These are phyloP conservation scores for Tilletia horrida DNA, from an alignment of 1,284 basidiomycete genomes.

Conservation along the genomic window DNA sequence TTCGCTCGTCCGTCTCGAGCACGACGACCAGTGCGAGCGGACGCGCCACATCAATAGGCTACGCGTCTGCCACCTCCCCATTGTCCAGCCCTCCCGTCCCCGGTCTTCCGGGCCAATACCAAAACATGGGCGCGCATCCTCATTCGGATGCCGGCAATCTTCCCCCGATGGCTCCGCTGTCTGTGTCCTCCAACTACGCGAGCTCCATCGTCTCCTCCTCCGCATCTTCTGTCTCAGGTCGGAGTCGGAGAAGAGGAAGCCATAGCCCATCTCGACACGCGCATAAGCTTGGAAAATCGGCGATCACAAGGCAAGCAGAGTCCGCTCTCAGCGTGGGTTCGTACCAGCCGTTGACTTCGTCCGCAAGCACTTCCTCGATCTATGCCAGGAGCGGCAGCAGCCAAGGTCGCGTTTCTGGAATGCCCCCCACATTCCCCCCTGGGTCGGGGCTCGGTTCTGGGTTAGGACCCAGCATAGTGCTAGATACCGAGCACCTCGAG, in stretches of 20 bases:
- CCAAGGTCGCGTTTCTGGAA: too few relatives aligned
- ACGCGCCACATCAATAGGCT: background rate
- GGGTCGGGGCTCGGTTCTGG: background rate
- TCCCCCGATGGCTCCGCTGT: background rate
- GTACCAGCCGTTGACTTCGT: background rate
- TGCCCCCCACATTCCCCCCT: too few relatives aligned
- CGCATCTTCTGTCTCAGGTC: background rate
- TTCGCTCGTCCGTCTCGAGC: slow-evolving; percentile 4
- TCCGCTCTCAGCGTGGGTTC: background rate
- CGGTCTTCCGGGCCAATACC: slow-evolving; percentile 8
- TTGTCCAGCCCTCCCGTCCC: background rate
- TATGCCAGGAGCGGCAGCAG: too few relatives aligned
- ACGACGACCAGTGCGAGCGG: background rate
- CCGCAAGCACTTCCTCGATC: background rate
- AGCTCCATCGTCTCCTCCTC: slow-evolving; percentile 4
- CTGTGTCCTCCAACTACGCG: background rate
- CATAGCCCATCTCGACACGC: background rate
- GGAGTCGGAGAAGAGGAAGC: background rate
- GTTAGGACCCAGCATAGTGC: slow-evolving; percentile 4
- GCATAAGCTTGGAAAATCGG: background rate
- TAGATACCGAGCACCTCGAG: slow-evolving; percentile 10
- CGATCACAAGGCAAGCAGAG: slow-evolving; percentile 3
- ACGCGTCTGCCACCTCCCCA: background rate
- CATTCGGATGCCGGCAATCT: background rate
- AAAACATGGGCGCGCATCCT: background rate